Base-by-base conservation (phyloP, 768 basidiomycete species). In the Cytidiella melzeri region DNA sequence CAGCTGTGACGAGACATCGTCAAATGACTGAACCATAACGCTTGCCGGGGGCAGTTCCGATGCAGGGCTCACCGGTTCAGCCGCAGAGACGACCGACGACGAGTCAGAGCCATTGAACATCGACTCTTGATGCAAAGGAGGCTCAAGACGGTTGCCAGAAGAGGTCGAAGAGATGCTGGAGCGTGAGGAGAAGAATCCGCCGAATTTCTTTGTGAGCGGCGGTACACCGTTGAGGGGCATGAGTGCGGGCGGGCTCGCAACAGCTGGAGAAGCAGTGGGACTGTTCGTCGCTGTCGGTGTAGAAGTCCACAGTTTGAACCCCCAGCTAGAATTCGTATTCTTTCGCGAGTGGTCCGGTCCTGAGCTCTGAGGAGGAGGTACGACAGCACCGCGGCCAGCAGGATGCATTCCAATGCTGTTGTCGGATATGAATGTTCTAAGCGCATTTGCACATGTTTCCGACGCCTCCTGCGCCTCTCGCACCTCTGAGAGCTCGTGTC, bases 381-480 rank as follows among this genome's bases (percentile, higher is more conserved):
- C 27, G 51, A 38, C 25, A 38, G 19, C 34, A 12, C 47, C 49
- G 13, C 44, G 52, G 49, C 58, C 59, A 37, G 48, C 53, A 15
- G 61, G 28, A 12, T 57, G 57, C 41, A 62, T 66, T 7, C 85
- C 85, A 43, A 87, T 72, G 49, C 81, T 80, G 62, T 84, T 81
- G 55, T 88, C 81, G 19, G 78, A 79, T 55, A 91, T 90, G 61
- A 87, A 97, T 50, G 82, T 84, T 30, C 92, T 76, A 38, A 98
- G 70, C 0, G 87, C 89, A 47, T 79, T 81, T 55, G 88, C 81
- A 62, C 91, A 93, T 1, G 77, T 77, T 56, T 97, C 92, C 28
- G 87, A 89, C 3, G 94, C 94, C 60, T 91, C 83, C 42, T 82
- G 74, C 2, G 89, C 91, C 65, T 97, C 94, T 53, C 79, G 83